Evolutionary conservation across 192 early-diverging fungal species (phyloP), one percentile per base, ranked within the genome.

Genomic region (Coemansia reversa): DNA sequence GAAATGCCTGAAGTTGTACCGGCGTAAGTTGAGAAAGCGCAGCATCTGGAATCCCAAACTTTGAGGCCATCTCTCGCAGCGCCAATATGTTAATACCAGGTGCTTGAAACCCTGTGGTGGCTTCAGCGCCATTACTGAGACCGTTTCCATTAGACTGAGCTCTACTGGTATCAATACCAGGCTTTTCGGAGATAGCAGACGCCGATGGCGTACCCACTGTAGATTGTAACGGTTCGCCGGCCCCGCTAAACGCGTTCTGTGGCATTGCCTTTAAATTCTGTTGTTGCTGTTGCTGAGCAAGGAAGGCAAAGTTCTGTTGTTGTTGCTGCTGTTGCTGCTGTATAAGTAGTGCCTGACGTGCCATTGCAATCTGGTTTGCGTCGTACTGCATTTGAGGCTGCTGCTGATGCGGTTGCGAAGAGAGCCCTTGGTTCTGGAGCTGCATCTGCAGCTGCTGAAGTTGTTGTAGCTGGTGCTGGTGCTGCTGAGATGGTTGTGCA

Each of bases 21-120:
- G 71, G 65, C 6, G 76, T 42, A 5, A 79, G 24, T 28, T 65
- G 71, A 11, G 69, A 22, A 1, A 66, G 59, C 4, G 55, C 65
- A 11, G 29, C 63, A 23, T 72, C 71, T 22, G 63, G 52, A 22
- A 79, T 63, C 7, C 67, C 67, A 58, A 65, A 65, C 47, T 58
- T 66, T 14, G 76, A 71, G 9, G 76, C 76, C 32, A 67, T 59
- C 9, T 67, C 76, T 22, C 66, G 67, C 18, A 79, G 53, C 12
- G 67, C 54, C 3, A 65, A 60, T 24, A 72, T 51, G 19, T 69
- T 74, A 28, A 11, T 16, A 7, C 27, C 51, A 48, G 12, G 1
- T 0, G n/a, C 47, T 24, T 62, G 67, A 55, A 20, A 12, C 9
- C 28, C 45, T 16, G 27, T 22, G 1, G 54, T 14, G 7, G 57